These are phyloP conservation scores for Crithidia expoeki DNA, from an alignment of 208 protist genomes.

Conservation along the genomic window DNA sequence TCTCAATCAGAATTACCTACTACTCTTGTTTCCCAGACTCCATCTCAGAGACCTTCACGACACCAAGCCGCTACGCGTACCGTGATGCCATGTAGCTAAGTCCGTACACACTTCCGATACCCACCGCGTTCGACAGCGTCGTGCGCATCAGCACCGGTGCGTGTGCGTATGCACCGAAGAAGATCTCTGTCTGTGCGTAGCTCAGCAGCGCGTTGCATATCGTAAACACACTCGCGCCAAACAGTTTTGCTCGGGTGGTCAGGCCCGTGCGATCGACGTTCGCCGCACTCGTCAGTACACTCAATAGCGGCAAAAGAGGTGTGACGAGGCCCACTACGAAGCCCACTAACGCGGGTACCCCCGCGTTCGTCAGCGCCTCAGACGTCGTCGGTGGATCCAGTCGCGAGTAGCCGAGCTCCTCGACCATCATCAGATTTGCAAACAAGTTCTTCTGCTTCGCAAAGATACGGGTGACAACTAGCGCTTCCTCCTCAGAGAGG, in stretches of 20 bases:
- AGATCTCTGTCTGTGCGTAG: conserved; percentile 71
- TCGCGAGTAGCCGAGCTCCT: conserved; percentile 93
- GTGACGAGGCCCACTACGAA: conserved; percentile 50
- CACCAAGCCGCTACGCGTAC: conserved; percentile 6
- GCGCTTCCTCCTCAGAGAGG: conserved; percentile 84
- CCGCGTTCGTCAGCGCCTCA: conserved; percentile 70
- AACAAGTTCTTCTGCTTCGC: conserved; percentile 84
- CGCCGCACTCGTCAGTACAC: conserved; percentile 3
- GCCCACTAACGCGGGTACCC: conserved; percentile 59
- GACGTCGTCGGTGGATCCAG: conserved; percentile 66
- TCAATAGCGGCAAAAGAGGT: conserved; percentile 31
- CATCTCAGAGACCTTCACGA: neutral
- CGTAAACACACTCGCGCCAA: conserved; percentile 33
- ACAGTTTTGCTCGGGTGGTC: conserved; percentile 14
- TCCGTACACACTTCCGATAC: conserved; percentile 44
- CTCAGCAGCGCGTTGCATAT: conserved; percentile 40
- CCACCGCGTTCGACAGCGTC: conserved; percentile 40
- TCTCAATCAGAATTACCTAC: too few relatives aligned
- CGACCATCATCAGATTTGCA: conserved; percentile 94
- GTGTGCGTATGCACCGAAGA: conserved; percentile 79
- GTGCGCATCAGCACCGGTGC: conserved; percentile 33
- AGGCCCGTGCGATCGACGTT: conserved; percentile 1
- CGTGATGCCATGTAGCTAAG: conserved; percentile 40
- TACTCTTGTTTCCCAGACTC: too few relatives aligned
- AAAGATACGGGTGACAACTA: conserved; percentile 86